These are phyloP conservation scores for Rhododendron ferrugineum DNA, from an alignment of 148 eudicot species.

Conservation along the genomic window DNA sequence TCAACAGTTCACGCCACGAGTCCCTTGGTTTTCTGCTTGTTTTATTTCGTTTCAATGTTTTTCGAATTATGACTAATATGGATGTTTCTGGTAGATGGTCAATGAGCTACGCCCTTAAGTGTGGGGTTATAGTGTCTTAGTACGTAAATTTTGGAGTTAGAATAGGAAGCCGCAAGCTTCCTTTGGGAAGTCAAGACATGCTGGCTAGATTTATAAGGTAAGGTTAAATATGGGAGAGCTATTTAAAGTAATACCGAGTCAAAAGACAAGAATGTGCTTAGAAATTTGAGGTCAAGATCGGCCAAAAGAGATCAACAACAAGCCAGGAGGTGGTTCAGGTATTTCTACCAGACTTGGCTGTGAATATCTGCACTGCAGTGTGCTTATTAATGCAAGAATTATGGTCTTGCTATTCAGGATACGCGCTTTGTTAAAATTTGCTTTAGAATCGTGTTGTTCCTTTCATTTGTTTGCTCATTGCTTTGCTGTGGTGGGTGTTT, in stretches of 20 bases:
- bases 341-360: neutral
- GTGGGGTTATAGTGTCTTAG: constrained; percentile 8
- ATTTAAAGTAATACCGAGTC: neutral
- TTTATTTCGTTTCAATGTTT: constrained; percentile 26
- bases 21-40: constrained; percentile 25
- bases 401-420: neutral
- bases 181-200: neutral
- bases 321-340: constrained; percentile 14
- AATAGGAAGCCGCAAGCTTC: constrained; percentile 3
- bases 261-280: neutral
- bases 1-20: constrained; percentile 31
- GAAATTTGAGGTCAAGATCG: constrained; percentile 6
- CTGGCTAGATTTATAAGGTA: neutral
- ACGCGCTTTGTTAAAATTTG: neutral
- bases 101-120: neutral
- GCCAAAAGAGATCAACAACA: neutral
- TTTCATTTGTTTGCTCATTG: neutral
- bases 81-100: neutral
- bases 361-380: neutral
- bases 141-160: constrained; percentile 3
- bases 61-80: constrained; percentile 21
- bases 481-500: constrained; percentile 1
- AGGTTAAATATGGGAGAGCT: neutral
- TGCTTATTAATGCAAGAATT: neutral
- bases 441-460: neutral